phyloP scores from a whole-genome alignment of 2,329 filamentous ascomycete genomes.

The Myriosclerotinia scirpicola region DNA sequence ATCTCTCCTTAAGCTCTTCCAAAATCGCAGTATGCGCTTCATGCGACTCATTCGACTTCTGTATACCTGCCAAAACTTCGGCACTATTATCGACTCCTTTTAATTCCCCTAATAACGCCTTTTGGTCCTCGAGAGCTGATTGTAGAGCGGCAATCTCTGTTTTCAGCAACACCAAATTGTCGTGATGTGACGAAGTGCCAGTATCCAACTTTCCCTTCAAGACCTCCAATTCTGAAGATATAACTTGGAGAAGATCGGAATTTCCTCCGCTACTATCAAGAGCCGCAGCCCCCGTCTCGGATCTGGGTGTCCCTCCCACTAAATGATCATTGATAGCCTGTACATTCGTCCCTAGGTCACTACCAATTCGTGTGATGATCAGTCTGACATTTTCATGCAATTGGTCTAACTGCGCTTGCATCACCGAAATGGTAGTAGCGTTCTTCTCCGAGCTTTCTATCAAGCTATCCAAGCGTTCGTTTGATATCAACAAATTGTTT shows the following conservation, averaged over 20 bases:
- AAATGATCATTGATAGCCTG: conserved; percentile 32
- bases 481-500: conserved; percentile 30
- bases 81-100: conserved; percentile 26
- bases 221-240: conserved; percentile 31
- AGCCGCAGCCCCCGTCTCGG: conserved; percentile 15
- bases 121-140: conserved; percentile 31
- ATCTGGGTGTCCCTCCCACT: not conserved
- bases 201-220: conserved; percentile 32
- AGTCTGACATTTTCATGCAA: conserved; percentile 36
- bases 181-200: conserved; percentile 26
- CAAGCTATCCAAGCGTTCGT: conserved; percentile 31
- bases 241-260: conserved; percentile 29
- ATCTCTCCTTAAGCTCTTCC: conserved; percentile 27
- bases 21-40: conserved; percentile 31
- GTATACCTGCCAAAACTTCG: conserved; percentile 36
- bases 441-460: conserved; percentile 33
- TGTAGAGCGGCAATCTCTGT: conserved; percentile 32
- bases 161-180: conserved; percentile 27
- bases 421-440: conserved; percentile 32
- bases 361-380: conserved; percentile 33
- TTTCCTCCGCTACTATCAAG: conserved; percentile 18
- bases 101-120: conserved; percentile 29
- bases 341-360: conserved; percentile 34
- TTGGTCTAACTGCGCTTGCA: conserved; percentile 40
- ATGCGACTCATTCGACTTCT: conserved; percentile 36